phyloP scores from a whole-genome alignment of 2,329 filamentous ascomycete species.

The Immersiporthe knoxdaviesiana region DNA sequence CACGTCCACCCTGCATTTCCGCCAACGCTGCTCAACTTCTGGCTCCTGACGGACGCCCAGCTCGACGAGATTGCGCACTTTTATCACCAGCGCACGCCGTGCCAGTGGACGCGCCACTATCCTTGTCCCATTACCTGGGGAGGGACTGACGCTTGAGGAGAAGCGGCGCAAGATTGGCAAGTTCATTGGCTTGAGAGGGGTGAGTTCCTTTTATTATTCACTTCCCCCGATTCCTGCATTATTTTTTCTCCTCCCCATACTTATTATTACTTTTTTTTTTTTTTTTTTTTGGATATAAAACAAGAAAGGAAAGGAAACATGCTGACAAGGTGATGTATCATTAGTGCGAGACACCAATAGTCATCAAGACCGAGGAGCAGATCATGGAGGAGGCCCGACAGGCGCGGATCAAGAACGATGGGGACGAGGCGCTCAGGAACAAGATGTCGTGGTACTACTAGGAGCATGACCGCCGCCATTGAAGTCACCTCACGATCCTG shows the following conservation, averaged over 20 bases:
- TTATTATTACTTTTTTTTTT: too few relatives aligned
- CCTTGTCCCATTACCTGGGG: constrained; percentile 70
- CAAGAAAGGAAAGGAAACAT: neutral
- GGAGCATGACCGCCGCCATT: neutral
- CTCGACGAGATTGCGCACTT: constrained; percentile 72
- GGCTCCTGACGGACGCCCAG: constrained; percentile 72
- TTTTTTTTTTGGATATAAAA: too few relatives aligned
- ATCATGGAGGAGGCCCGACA: constrained; percentile 49
- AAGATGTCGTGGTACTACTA: constrained; percentile 48
- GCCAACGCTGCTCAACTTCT: constrained; percentile 68
- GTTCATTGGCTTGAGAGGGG: constrained; percentile 73
- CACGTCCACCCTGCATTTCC: constrained; percentile 69
- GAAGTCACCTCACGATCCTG: neutral
- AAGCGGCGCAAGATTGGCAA: constrained; percentile 73
- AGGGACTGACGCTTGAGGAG: constrained; percentile 59
- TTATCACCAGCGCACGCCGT: constrained; percentile 71
- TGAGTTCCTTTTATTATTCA: constrained; percentile 14
- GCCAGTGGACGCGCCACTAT: constrained; percentile 60
- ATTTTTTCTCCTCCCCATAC: neutral
- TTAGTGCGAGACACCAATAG: constrained; percentile 29
- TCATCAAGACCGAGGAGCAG: constrained; percentile 51
- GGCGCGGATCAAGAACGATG: constrained; percentile 44
- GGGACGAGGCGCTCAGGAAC: constrained; percentile 51
- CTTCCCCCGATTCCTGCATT: neutral
- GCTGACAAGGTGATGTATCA: constrained; percentile 1